Base-by-base conservation (phyloP, 192 early-diverging fungal genomes). In the Coemansia sp. region DNA sequence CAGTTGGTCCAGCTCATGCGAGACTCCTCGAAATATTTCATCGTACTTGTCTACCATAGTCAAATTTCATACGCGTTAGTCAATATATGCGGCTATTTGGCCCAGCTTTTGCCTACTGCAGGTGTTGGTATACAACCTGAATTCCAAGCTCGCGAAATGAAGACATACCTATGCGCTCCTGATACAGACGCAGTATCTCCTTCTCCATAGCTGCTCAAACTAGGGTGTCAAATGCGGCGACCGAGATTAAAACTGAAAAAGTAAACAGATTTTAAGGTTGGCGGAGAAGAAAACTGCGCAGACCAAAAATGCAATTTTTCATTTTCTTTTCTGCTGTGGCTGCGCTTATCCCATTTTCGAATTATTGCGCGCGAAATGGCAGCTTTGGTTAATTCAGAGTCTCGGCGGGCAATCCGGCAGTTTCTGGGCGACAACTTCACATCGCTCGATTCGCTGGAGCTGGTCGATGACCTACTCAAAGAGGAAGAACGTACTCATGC, bases 41-140 rank as follows among this genome's bases (percentile, higher is more conserved):
- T 81, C 73, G 37, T 75, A 81, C 58, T 81, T 81, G 59, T 81
- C 78, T 81, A 75, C 56, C 18, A 45, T n/a, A 45, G 41, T n/a
- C 12, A 45, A 45, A n/a, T n/a, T n/a, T 13, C 11, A 45, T 45
- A 45, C 41, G 16, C 14, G 41, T 45, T 45, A 45, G 41, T 45
- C 41, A 45, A 45, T n/a, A 45, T 45, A 45, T 35, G 41, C 16
- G 16, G 41, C 39, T n/a, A n/a, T 45, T 45, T n/a, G 41, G 41
- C 41, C 41, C 12, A 11, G 41, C 41, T 45, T n/a, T 45, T 3
- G 41, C 14, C 41, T 16, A 14, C 5, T 45, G 3, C 41, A 45
- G 41, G 14, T 22, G 18, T 18, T 19, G 19, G n/a, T 49, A 19
- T 18, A 19, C 14, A 41, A 14, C 41, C 16, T 13, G 16, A n/a